These are phyloP conservation scores for Wallacemonas collosoma DNA, from an alignment of 208 protist species.

Conservation along the genomic window DNA sequence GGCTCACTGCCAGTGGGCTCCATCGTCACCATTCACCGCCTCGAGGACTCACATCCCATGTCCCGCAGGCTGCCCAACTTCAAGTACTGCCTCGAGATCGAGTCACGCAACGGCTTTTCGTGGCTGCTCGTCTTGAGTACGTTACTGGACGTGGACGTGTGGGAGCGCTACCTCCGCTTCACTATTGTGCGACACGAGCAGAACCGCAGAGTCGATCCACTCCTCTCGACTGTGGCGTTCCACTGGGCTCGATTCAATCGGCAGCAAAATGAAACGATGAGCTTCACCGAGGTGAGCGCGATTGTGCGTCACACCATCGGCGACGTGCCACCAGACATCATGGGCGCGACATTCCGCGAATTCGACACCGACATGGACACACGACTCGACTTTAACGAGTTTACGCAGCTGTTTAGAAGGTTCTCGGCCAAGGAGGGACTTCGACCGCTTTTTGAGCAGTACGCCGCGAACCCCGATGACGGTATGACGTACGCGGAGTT, in stretches of 20 bases:
- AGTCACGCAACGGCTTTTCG: constrained; percentile 32
- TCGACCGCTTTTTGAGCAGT: constrained; percentile 27
- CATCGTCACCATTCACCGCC: constrained; percentile 8
- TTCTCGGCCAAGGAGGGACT: constrained; percentile 40
- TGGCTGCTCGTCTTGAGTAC: constrained; percentile 46
- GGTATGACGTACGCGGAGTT: constrained; percentile 42
- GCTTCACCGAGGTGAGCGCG: constrained; percentile 27
- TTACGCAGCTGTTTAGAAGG: constrained; percentile 39
- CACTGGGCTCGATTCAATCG: constrained; percentile 21
- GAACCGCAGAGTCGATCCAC: constrained; percentile 22
- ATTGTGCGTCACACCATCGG: constrained; percentile 31
- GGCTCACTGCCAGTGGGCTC: neutral
- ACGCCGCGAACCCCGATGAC: constrained; percentile 23
- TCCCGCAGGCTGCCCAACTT: constrained; percentile 32
- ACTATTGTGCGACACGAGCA: constrained; percentile 25
- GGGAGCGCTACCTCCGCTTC: constrained; percentile 26
- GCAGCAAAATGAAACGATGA: constrained; percentile 7
- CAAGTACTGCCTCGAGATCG: constrained; percentile 45
- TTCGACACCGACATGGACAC: constrained; percentile 30
- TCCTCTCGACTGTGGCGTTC: constrained; percentile 22
- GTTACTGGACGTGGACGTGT: constrained; percentile 30
- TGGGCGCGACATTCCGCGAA: constrained; percentile 27
- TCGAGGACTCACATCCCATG: constrained; percentile 16
- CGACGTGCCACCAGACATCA: constrained; percentile 27
- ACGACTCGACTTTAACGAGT: constrained; percentile 43